Evolutionary conservation across 352 stramenopile genomes (phyloP).

Genomic region (Pythium plurisporium): DNA sequence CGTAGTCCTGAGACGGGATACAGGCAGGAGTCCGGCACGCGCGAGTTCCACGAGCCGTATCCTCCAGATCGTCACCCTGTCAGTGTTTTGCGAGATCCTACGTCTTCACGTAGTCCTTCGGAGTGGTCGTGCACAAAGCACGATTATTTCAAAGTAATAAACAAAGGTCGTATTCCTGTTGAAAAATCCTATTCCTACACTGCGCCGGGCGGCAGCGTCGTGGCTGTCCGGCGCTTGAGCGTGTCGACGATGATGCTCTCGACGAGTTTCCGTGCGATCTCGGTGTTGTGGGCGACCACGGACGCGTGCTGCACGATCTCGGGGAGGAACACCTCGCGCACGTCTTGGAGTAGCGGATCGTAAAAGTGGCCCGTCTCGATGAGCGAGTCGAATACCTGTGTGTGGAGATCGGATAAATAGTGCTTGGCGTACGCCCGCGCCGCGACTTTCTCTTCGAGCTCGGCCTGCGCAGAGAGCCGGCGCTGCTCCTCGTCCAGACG

Average conservation of each 20-base stretch:
- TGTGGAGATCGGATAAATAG: conserved; percentile 86
- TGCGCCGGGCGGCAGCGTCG: too few relatives aligned
- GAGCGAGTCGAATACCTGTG: conserved; percentile 84
- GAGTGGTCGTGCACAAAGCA: too few relatives aligned
- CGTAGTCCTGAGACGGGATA: too few relatives aligned
- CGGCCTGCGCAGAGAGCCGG: conserved; percentile 61
- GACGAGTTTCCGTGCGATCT: conserved; percentile 31
- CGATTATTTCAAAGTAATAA: too few relatives aligned
- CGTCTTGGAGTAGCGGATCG: conserved; percentile 83
- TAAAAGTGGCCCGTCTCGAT: conserved; percentile 87
- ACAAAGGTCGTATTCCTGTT: too few relatives aligned
- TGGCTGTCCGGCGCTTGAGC: conserved; percentile 27
- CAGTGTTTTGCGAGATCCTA: too few relatives aligned
- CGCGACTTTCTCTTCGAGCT: conserved; percentile 91
- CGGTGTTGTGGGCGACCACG: conserved; percentile 35
- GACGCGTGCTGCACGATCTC: conserved; percentile 44
- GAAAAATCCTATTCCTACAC: too few relatives aligned
- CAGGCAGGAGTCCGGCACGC: too few relatives aligned
- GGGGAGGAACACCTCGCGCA: conserved; percentile 80
- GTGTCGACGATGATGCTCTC: conserved; percentile 30
- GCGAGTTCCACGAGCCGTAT: too few relatives aligned
- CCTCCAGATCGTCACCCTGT: too few relatives aligned
- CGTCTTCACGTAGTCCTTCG: too few relatives aligned
- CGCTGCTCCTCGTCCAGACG: conserved; percentile 78
- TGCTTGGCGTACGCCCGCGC: conserved; percentile 84